Base-by-base conservation (phyloP, 2,329 filamentous ascomycete species). In the Aspergillus bombycis region DNA sequence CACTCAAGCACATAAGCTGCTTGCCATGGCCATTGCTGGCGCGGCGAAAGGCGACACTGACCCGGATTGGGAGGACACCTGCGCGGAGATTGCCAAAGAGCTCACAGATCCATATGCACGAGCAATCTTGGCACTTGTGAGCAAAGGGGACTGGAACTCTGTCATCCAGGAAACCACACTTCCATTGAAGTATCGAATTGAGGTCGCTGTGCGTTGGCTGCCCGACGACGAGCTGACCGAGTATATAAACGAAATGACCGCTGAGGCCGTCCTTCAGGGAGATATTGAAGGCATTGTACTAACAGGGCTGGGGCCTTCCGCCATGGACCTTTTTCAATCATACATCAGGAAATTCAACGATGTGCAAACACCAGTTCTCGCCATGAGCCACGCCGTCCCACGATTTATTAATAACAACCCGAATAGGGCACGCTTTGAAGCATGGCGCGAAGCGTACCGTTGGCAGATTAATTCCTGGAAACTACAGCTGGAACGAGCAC, bases 401-500 rank as follows among this genome's bases (percentile, higher is more conserved):
- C 80, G 85, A 0, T 88, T 88, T 72, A 80, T 89, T 64, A 82
- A 83, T 67, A 84, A 88, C 65, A 62, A 71, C 46, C 78, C 83
- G 50, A 80, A 83, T 67, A 82, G 86, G 65, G 66, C 80, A 0
- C 84, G 83, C 62, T 88, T 85, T 75, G 78, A 84, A 54, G 79
- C 85, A 65, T 89, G 87, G 87, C 85, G 85, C 66, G 84, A 88
- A 64, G 84, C 82, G 5, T 90, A 89, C 72, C 83, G 87, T 62
- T 78, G 80, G 65, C 83, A 85, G 61, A 86, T 89, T 77, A 87
- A 89, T 69, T 81, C 81, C 10, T 89, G 86, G 86, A 85, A 85
- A 60, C 80, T 87, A 10, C 87, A 88, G 68, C 79, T 86, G 30
- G 81, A 87, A 64, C 84, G 87, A 36, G 85, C 86, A 3, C 81